A percentile compares a stretch with the other conserved stretches of the same genome.
phyloP scores from a whole-genome alignment of 1,139 yeast species.

The Suhomyces terraborum region DNA sequence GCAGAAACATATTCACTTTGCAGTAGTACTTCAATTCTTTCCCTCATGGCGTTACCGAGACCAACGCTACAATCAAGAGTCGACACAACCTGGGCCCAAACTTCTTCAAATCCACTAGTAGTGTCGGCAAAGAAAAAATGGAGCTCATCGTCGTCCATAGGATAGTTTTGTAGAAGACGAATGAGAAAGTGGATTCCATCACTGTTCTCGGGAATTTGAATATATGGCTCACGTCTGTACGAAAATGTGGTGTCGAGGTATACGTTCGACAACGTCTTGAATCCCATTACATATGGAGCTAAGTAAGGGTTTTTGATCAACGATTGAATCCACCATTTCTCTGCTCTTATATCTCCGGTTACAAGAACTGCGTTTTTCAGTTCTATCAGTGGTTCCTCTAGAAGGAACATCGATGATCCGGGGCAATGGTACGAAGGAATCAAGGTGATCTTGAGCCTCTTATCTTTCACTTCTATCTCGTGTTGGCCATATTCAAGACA shows the following conservation, averaged over 20 bases:
- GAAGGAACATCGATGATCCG: constrained; percentile 59
- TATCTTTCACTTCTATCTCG: constrained; percentile 17
- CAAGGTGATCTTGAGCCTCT: constrained; percentile 20
- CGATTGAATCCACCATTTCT: constrained; percentile 51
- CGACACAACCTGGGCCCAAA: constrained; percentile 45
- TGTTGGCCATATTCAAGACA: constrained; percentile 19
- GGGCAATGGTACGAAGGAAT: constrained; percentile 61
- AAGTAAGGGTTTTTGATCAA: constrained; percentile 42
- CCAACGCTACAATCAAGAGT: constrained; percentile 36
- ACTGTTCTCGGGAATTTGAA: constrained; percentile 44
- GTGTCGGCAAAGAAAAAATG: constrained; percentile 44
- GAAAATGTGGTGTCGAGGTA: constrained; percentile 63
- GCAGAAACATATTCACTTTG: neutral
- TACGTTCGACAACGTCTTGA: constrained; percentile 42
- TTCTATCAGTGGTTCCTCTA: too few relatives aligned
- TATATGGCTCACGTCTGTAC: constrained; percentile 51
- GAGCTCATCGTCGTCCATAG: constrained; percentile 41
- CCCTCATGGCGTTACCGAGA: constrained; percentile 27
- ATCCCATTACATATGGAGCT: constrained; percentile 44
- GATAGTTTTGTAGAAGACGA: constrained; percentile 42
- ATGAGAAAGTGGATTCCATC: constrained; percentile 43
- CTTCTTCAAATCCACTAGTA: constrained; percentile 59
- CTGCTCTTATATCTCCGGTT: constrained; percentile 66
- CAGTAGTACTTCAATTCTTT: constrained; percentile 19
- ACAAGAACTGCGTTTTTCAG: constrained; percentile 38